A percentile compares a stretch with the other conserved stretches of the same genome.
Conservation (phyloP, 345 rosid species). For the Pelargonium nanum region DNA sequence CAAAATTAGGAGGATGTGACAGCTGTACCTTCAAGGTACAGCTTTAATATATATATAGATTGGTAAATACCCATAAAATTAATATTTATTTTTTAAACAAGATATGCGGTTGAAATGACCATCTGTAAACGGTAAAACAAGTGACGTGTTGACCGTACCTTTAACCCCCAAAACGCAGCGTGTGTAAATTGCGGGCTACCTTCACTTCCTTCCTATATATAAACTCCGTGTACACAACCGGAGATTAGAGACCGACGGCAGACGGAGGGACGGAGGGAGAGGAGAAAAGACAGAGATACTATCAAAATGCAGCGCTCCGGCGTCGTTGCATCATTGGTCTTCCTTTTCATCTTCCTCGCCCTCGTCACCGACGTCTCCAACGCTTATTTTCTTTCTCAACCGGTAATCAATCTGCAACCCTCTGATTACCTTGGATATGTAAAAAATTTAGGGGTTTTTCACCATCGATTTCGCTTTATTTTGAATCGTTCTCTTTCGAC, state of each 20-base stretch:
- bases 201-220: not conserved
- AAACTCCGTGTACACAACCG: too few species aligned
- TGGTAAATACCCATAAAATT: too few species aligned
- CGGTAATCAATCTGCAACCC: too few species aligned
- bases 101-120: too few species aligned
- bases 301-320: slow-evolving; percentile 11
- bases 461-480: too few species aligned
- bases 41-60: too few species aligned
- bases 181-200: not conserved
- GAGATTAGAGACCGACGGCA: too few species aligned
- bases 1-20: too few species aligned
- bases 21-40: too few species aligned
- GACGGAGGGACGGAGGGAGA: not conserved
- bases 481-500: too few species aligned
- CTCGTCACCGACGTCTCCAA: slow-evolving; percentile 21
- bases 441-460: not conserved
- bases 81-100: too few species aligned
- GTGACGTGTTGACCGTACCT: not conserved
- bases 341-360: slow-evolving; percentile 27
- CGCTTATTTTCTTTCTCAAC: slow-evolving; percentile 19
- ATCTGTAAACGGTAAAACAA: too few species aligned
- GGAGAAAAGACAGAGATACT: slow-evolving; percentile 11
- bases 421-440: not conserved
- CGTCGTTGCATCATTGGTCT: slow-evolving; percentile 18
- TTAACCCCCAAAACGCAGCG: not conserved